These are phyloP conservation scores for Globisporangium solare DNA, from an alignment of 352 stramenopile genomes.

Conservation along the genomic window DNA sequence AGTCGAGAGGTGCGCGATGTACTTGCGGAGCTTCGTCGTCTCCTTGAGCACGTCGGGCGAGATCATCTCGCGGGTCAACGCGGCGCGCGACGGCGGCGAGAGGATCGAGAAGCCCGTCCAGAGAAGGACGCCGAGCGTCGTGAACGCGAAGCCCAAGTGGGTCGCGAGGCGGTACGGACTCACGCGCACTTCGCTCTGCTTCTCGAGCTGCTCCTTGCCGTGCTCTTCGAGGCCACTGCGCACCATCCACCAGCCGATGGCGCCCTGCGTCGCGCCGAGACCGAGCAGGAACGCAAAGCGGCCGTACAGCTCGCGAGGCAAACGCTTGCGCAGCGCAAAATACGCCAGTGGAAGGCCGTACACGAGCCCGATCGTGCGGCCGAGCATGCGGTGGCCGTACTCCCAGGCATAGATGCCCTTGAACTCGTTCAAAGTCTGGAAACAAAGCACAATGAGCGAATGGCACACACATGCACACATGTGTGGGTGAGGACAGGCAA, in stretches of 20 bases:
- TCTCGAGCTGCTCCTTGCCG: conserved; percentile 62
- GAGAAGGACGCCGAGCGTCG: conserved; percentile 92
- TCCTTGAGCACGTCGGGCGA: conserved; percentile 74
- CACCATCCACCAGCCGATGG: conserved; percentile 99
- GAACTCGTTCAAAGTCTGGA: conserved; percentile 96
- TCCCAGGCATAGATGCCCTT: conserved; percentile 97
- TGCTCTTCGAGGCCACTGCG: conserved; percentile 96
- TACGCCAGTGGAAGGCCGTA: conserved; percentile 93
- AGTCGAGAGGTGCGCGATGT: conserved; percentile 50
- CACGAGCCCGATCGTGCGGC: conserved; percentile 90
- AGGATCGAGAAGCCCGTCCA: conserved; percentile 94
- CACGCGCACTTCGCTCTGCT: conserved; percentile 95
- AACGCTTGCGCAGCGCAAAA: conserved; percentile 85
- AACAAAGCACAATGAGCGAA: conserved; percentile 7
- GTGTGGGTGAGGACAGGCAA: background rate
- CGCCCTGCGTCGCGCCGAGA: conserved; percentile 64
- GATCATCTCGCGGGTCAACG: conserved; percentile 71
- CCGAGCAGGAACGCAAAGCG: conserved; percentile 61
- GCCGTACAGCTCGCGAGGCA: conserved; percentile 67
- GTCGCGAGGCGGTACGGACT: conserved; percentile 95
- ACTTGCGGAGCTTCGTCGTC: conserved; percentile 56
- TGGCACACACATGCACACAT: background rate
- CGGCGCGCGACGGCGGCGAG: conserved; percentile 57
- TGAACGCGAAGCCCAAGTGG: conserved; percentile 96
- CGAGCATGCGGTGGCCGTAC: conserved; percentile 97